Evolutionary conservation across 495 filamentous ascomycete species (phyloP).

Genomic region (Cairneyella variabilis): DNA sequence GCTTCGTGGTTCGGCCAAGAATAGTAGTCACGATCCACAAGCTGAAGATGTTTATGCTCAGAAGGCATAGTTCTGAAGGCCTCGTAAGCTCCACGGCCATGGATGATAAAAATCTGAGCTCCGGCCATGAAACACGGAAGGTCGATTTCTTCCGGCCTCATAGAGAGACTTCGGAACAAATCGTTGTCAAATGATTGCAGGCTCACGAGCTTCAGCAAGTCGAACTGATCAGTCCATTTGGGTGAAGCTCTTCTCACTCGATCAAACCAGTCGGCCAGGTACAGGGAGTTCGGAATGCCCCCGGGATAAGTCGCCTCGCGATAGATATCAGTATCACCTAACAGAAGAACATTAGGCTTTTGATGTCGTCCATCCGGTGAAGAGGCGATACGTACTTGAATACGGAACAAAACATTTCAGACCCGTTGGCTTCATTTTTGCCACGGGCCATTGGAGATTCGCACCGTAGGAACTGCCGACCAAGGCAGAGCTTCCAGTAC

Average conservation of each 20-base stretch:
- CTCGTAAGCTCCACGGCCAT: slow-evolving; percentile 6
- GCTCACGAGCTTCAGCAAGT: neutral
- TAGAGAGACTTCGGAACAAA: neutral
- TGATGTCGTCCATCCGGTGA: neutral
- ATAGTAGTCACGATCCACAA: slow-evolving; percentile 4
- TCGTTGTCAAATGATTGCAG: neutral
- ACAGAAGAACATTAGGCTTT: neutral
- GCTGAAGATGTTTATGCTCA: slow-evolving; percentile 1
- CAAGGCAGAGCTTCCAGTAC: slow-evolving; percentile 7
- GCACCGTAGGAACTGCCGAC: slow-evolving; percentile 12
- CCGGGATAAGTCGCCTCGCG: slow-evolving; percentile 2
- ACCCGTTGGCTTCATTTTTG: neutral
- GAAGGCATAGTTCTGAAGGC: neutral
- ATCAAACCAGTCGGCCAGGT: neutral
- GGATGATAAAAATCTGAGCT: slow-evolving; percentile 4
- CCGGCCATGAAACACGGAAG: neutral
- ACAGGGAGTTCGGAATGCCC: neutral
- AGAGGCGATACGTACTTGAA: slow-evolving; percentile 1
- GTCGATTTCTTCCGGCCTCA: neutral
- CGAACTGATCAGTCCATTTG: neutral
- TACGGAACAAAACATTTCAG: slow-evolving; percentile 6
- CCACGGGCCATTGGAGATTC: slow-evolving; percentile 4
- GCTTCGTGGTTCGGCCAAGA: slow-evolving; percentile 1
- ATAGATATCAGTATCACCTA: slow-evolving; percentile 4
- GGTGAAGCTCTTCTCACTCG: neutral